These are phyloP conservation scores for Vitis cinerea DNA, from an alignment of 164 flowering plant genomes.

Conservation along the genomic window DNA sequence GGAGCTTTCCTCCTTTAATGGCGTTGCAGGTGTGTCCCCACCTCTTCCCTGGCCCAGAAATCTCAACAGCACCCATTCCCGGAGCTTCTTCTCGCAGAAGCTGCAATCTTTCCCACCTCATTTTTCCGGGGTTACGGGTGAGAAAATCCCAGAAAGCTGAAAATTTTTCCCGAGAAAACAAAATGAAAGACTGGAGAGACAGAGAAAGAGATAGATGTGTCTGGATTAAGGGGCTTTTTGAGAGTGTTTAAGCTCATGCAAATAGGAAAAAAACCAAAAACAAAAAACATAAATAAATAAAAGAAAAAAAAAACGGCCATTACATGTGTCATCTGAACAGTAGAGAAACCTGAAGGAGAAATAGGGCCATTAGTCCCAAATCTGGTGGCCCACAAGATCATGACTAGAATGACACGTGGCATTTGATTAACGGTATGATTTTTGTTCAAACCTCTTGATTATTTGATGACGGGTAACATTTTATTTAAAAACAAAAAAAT, in stretches of 20 bases:
- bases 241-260: conserved; percentile 15
- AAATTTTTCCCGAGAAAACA: background rate
- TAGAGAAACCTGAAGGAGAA: background rate
- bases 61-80: conserved; percentile 13
- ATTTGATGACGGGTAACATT: no score
- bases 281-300: background rate
- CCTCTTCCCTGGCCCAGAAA: conserved; percentile 75
- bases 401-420: no score
- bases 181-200: background rate
- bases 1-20: conserved; percentile 72
- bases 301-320: background rate
- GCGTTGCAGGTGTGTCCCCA: conserved; percentile 99
- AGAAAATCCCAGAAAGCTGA: background rate
- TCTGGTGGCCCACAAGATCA: no score
- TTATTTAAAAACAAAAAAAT: no score
- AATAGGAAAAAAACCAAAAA: conserved; percentile 1
- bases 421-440: no score
- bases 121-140: conserved; percentile 17
- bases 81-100: conserved; percentile 4
- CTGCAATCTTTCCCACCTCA: conserved; percentile 64
- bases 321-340: background rate
- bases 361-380: background rate
- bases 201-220: background rate
- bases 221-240: background rate
- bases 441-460: no score